These are phyloP conservation scores for Zasmidium angulare DNA, from an alignment of 2,329 filamentous ascomycete genomes.

Conservation along the genomic window DNA sequence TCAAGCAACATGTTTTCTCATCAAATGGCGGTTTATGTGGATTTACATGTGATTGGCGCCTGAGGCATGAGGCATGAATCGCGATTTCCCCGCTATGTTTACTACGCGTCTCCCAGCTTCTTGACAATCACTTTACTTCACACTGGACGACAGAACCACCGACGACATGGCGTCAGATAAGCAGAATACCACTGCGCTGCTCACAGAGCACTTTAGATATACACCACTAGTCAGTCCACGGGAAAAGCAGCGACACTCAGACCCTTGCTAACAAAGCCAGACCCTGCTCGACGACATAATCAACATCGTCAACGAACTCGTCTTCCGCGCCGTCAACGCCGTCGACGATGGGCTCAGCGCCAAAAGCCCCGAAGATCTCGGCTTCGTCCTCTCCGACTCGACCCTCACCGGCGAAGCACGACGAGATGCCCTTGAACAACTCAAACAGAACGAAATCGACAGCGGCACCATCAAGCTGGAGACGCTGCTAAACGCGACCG, in stretches of 20 bases:
- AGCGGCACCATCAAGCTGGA: conserved; percentile 63
- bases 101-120: neutral
- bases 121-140: neutral
- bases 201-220: conserved; percentile 95
- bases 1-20: no score
- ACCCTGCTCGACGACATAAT: conserved; percentile 96
- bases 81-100: neutral
- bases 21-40: no score
- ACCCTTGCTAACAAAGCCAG: conserved; percentile 45
- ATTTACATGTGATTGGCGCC: neutral
- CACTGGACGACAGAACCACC: neutral
- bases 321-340: conserved; percentile 83
- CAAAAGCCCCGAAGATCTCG: conserved; percentile 72
- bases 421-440: conserved; percentile 38
- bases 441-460: conserved; percentile 64
- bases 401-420: conserved; percentile 19
- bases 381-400: conserved; percentile 56
- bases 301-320: conserved; percentile 90
- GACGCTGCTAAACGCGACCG: conserved; percentile 49
- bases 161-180: conserved; percentile 43
- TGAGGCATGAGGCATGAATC: neutral
- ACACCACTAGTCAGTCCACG: conserved; percentile 64
- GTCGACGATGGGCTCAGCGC: conserved; percentile 79
- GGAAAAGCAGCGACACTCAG: conserved; percentile 46
- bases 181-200: conserved; percentile 58